These are phyloP conservation scores for Colletotrichum sp. DNA, from an alignment of 2,329 filamentous ascomycete genomes.

Conservation along the genomic window DNA sequence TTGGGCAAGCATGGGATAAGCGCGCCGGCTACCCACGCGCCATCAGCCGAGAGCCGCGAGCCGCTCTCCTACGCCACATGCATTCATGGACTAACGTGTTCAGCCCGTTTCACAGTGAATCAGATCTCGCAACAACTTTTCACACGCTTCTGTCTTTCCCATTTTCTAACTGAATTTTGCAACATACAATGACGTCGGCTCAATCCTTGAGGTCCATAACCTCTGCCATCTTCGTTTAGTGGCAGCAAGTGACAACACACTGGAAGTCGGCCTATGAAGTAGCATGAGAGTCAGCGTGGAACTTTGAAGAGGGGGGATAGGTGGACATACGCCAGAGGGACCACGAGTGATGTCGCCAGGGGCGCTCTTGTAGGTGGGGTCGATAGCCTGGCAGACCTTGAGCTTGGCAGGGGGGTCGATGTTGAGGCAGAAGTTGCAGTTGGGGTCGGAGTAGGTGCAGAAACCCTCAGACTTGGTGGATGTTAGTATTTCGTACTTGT, in stretches of 20 bases:
- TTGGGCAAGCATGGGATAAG: background rate
- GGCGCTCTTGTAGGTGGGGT: background rate
- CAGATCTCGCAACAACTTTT: background rate
- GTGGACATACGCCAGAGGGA: background rate
- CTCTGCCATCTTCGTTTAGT: background rate
- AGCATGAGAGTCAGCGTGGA: background rate
- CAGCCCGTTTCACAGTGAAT: background rate
- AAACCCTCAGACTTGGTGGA: background rate
- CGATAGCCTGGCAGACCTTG: background rate
- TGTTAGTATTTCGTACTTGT: background rate
- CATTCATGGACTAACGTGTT: background rate
- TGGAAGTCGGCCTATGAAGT: background rate
- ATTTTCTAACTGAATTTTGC: background rate
- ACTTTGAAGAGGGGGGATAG: background rate
- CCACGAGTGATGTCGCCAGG: background rate
- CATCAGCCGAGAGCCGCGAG: background rate
- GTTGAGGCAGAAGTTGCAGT: slow-evolving; percentile 1
- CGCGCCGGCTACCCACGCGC: background rate
- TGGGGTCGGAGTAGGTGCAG: background rate
- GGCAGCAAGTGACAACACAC: slow-evolving; percentile 1
- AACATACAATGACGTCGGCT: background rate
- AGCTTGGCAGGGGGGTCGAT: background rate
- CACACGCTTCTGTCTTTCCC: background rate
- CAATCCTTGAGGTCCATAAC: background rate
- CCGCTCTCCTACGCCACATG: background rate